phyloP scores from a whole-genome alignment of 106 monocot genomes.

The Dioscorea zingiberensis region DNA sequence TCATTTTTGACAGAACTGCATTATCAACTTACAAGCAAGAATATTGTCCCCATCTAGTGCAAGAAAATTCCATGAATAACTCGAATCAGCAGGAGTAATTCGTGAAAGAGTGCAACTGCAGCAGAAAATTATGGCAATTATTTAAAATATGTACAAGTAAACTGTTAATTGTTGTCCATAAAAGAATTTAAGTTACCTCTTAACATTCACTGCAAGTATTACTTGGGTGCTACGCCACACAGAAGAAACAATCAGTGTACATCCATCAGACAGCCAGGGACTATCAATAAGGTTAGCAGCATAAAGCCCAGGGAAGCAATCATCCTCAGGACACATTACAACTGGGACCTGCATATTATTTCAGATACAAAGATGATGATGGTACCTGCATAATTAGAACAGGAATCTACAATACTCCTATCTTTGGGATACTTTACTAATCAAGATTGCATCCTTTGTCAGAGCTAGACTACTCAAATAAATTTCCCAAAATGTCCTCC shows the following conservation, averaged over 20 bases:
- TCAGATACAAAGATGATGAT: not conserved
- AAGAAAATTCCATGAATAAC: slow-evolving; percentile 75
- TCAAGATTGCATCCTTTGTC: too few relatives aligned
- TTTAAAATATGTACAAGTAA: not conserved
- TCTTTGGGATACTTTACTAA: too few relatives aligned
- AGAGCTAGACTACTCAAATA: too few relatives aligned
- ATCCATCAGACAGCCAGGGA: slow-evolving; percentile 96
- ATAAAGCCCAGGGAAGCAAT: slow-evolving; percentile 88
- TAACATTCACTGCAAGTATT: slow-evolving; percentile 71
- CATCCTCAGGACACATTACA: slow-evolving; percentile 73
- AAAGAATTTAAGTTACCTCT: slow-evolving; percentile 32
- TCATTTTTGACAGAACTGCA: not conserved
- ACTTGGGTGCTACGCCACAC: slow-evolving; percentile 72
- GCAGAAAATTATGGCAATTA: slow-evolving; percentile 1
- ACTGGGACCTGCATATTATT: slow-evolving; percentile 57
- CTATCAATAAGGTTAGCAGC: slow-evolving; percentile 46
- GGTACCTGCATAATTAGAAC: too few relatives aligned
- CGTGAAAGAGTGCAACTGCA: slow-evolving; percentile 57
- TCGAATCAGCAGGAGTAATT: slow-evolving; percentile 57
- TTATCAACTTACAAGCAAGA: slow-evolving; percentile 59
- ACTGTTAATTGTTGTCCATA: not conserved
- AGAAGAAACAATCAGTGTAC: slow-evolving; percentile 70
- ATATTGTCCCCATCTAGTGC: slow-evolving; percentile 78
- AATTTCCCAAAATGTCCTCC: too few relatives aligned
- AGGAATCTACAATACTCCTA: too few relatives aligned